Evolutionary conservation across 2,329 filamentous ascomycete genomes (phyloP), one percentile per base, ranked within the genome.

Genomic region (Ustilaginoidea virens): DNA sequence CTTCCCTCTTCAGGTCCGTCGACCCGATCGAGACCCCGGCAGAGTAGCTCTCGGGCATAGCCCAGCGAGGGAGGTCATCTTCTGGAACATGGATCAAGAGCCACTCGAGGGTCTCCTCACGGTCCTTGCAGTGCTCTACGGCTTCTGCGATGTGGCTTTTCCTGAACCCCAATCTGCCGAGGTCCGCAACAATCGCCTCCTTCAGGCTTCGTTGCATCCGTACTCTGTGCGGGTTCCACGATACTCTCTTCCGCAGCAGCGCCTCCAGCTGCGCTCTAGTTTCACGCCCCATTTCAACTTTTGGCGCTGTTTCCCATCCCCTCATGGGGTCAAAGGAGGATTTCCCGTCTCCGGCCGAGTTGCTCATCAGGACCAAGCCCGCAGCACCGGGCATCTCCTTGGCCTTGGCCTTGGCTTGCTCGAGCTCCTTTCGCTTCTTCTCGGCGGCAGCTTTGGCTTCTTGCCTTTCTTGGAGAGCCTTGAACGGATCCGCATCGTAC

Each of bases 401-500:
- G 6, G 74, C 74, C 52, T 80, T 80, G 36, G 77, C 72, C 56
- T 70, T 61, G 44, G 70, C 58, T 47, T 69, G 74, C 42, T 76
- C 73, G 17, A 67, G 62, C 43, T 90, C 80, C 37, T 69, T 73
- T 33, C 74, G 67, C 55, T 82, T 83, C 64, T 90, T 93, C 44
- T 85, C 80, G 25, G 76, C 70, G 3, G 72, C 63, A 2, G 69
- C 73, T 37, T 79, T 80, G 7, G 80, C 76, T 43, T 85, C 79
- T 41, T 92, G 80, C 29, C 80, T 66, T 51, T 92, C 81, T 39
- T 76, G 69, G 37, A 80, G 65, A 1, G 82, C 76, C 34, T 76
- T 69, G 56, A 98, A 98, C 1, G 90, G 90, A 45, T 98, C 90
- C 8, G 85, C 83, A 42, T 92, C 86, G 51, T 96, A 98, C 69